Base-by-base conservation (phyloP, 345 rosid genomes). In the Kernera saxatilis region DNA sequence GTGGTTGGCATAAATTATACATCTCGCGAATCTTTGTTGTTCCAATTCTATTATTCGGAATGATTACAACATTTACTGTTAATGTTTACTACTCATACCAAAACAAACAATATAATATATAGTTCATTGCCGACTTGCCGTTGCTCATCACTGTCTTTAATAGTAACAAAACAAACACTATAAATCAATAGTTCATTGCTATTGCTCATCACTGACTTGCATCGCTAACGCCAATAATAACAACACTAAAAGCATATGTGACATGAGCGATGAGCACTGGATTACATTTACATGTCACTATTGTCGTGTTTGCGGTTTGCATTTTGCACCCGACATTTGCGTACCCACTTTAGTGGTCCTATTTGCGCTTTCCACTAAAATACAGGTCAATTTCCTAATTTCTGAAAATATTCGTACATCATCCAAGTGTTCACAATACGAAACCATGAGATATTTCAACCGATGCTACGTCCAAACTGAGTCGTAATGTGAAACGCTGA, bases 261-360 rank as follows among this genome's bases (percentile, higher is more conserved):
- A 27, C 52, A 50, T 23, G 63, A 56, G 39, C 45, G 22, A 74
- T 58, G 55, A 49, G 30, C 60, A 67, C 21, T 55, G 59, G 43
- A 22, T 58, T 51, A 58, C 45, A 54, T 55, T 51, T 67, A 14
- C 48, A 51, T 59, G 73, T 74, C 73, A 59, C 63, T 58, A 41
- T 51, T 51, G 41, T 49, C 8, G 67, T 65, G 48, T 51, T 50
- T 73, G 41, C 45, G 33, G 4, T 53, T 55, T 67, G 55, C 78
- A 41, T 8, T 67, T 68, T 60, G 64, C 43, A 52, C 78, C 73
- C 73, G 74, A 75, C 78, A 75, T 68, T 51, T 59, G 41, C 41
- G 60, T 75, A 75, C 74, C 69, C 64, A 68, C 69, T 52, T 14
- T n/a, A 30, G 69, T 75, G 78, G 74, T 75, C 78, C 78, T 67